Evolutionary conservation across 2,329 filamentous ascomycete genomes (phyloP), one percentile per base, ranked within the genome.

Genomic region (Botrytis pseudocinerea): DNA sequence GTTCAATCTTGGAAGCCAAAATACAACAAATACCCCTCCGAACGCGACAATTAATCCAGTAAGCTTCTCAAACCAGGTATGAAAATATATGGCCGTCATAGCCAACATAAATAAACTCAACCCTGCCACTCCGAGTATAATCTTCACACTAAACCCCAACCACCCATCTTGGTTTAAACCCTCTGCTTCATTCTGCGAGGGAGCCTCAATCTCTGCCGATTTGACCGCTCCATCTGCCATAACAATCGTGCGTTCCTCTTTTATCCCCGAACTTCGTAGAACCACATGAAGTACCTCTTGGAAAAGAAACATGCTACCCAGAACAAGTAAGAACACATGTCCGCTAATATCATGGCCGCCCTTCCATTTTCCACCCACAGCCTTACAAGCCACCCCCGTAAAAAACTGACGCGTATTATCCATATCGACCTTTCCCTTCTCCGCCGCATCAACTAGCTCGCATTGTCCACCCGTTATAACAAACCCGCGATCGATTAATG

Each of bases 11-110:
- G 86, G 86, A 12, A 88, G 78, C 69, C 87, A 84, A 79, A 87
- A 88, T 44, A 87, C 83, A 51, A 81, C 78, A 78, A 85, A 87
- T 28, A 88, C 79, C n/a, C 83, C 82, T 59, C 79, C 79, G 42
- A 86, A 79, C 10, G 87, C 86, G 60, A 87, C 81, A 35, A 83
- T 51, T 48, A 88, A 78, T 1, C 87, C 87, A 42, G 85, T 86
- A 72, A 87, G 79, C 85, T 98, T 99, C 85, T 99, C 96, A 79
- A 97, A 91, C 95, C 95, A 98, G 0, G 96, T 99, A 82, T 99
- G 96, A 80, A 99, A 99, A 86, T 95, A 99, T 57, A 97, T 95
- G 4, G 95, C 95, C 59, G 96, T 99, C 96, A 99, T 99, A 75
- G 98, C 86, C 81, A 99, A 83, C 96, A 99, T 99, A 93, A 96